Evolutionary conservation across 2,329 filamentous ascomycete genomes (phyloP), one percentile per base, ranked within the genome.

Genomic region (Trichophyton equinum): DNA sequence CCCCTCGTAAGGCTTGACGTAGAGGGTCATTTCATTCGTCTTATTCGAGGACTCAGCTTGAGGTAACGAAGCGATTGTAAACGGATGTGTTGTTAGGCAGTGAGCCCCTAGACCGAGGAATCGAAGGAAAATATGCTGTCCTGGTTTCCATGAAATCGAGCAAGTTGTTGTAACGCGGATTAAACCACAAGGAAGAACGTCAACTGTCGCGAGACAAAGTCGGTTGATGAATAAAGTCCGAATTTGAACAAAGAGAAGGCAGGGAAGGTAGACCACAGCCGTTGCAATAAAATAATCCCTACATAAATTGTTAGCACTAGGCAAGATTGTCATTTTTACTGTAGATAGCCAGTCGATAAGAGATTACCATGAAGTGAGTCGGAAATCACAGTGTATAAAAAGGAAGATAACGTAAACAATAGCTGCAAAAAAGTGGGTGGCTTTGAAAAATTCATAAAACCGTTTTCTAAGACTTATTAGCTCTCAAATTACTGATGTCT

Each of bases 201-300:
- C 64, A 13, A 83, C 67, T 13, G 65, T 70, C 0, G 80, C 81
- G 27, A 69, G 71, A 44, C 75, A 74, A 47, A 79, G 59, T n/a
- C 81, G 80, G 65, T 82, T 74, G 62, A 79, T 74, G 59, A 83
- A 74, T 60, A 72, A 77, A 1, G 78, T 81, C 13, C 76, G 72
- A 51, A 77, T 70, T 62, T 77, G 74, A 0, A 77, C 69, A 61
- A 78, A 78, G 6, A 78, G 64, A 63, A 77, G 77, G 44, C 73
- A 78, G 2, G 78, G 65, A 0, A 78, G 66, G 67, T 83, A 85
- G 5, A 85, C 65, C 0, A 77, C 75, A 7, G 72, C 81, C 0
- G 79, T 77, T 1, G 79, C 82, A 63, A 85, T 79, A 67, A 85
- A 84, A 67, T 85, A 85, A 70, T 85, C 79, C 80, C 79, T 78